Base-by-base conservation (phyloP, 495 filamentous ascomycete genomes). In the Hypoxylon cercidicola region DNA sequence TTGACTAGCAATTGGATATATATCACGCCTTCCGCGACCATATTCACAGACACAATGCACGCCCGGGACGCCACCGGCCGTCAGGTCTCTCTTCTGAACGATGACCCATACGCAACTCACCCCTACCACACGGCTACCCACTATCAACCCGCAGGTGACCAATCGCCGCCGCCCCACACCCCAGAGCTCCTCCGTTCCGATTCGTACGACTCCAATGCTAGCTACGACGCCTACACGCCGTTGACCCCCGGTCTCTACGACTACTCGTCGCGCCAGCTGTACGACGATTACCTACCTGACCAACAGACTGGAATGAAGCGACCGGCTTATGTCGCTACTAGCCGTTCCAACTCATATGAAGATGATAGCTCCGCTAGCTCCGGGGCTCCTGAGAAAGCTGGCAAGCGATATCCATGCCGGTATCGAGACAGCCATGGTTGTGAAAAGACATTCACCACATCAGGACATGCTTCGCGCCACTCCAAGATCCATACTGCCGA, bases 401-500 rank as follows among this genome's bases (percentile, higher is more conserved):
- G 71, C 11, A 92, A 90, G 78, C 82, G 86, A 30, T 90, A 87
- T 61, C 85, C 87, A 0, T 90, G 89, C 68, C 84, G 88, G 15
- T 87, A 77, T 67, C 83, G 85, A 28, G 82, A 87, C 23, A 83
- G 81, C 15, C 89, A 90, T 69, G 81, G 85, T 11, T 95, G 91
- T 74, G 80, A 85, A 25, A 91, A 91, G 66, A 92, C 90, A 0
- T 98, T 98, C 75, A 97, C 94, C 43, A 98, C 94, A 0, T 97
- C 95, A 0, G 94, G 94, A 44, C 94, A 98, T 71, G 92, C 95
- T 1, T 93, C 94, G n/a, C 88, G 94, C 7, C 94, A 98, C 72
- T 93, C 93, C 52, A 96, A 97, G 74, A 97, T 97, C 72, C 94
- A 98, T 77, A 97, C 93, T 0, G 94, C 92, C 19, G 93, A 97